phyloP scores from a whole-genome alignment of 345 rosid species.

The Anastatica hierochuntica region DNA sequence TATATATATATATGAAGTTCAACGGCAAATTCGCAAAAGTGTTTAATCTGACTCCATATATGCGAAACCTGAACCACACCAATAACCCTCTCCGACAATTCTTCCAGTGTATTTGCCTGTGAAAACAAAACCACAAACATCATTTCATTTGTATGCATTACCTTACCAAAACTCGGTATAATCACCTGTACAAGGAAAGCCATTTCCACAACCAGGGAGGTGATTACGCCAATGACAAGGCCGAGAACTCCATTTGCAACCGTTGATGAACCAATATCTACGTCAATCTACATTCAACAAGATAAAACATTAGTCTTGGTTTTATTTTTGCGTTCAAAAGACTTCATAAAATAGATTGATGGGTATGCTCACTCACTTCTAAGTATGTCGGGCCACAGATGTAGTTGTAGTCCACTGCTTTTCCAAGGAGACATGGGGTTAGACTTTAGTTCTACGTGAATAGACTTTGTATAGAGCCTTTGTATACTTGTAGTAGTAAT shows the following conservation, averaged over 20 bases:
- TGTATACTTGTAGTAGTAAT: slow-evolving; percentile 6
- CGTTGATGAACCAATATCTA: slow-evolving; percentile 95
- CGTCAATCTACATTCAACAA: slow-evolving; percentile 50
- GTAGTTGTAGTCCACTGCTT: slow-evolving; percentile 94
- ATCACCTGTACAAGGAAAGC: slow-evolving; percentile 94
- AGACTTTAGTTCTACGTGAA: not conserved
- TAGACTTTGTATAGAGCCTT: not conserved
- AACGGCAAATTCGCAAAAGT: slow-evolving; percentile 6
- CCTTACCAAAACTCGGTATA: not conserved
- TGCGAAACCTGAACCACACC: slow-evolving; percentile 94
- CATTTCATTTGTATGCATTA: not conserved
- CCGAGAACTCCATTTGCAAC: slow-evolving; percentile 99
- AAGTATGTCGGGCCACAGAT: slow-evolving; percentile 76
- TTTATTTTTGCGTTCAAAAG: no score
- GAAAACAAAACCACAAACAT: not conserved
- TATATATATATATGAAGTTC: slow-evolving; percentile 10
- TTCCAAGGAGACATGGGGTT: slow-evolving; percentile 90
- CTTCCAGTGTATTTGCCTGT: slow-evolving; percentile 86
- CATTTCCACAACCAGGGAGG: slow-evolving; percentile 89
- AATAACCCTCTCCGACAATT: slow-evolving; percentile 81
- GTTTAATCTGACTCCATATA: slow-evolving; percentile 38
- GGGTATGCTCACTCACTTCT: slow-evolving; percentile 37
- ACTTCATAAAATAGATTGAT: not conserved
- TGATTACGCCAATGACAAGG: slow-evolving; percentile 86
- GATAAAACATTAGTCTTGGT: not conserved